Evolutionary conservation across 2,329 filamentous ascomycete genomes (phyloP).

Genomic region (Fusarium heterosporum): DNA sequence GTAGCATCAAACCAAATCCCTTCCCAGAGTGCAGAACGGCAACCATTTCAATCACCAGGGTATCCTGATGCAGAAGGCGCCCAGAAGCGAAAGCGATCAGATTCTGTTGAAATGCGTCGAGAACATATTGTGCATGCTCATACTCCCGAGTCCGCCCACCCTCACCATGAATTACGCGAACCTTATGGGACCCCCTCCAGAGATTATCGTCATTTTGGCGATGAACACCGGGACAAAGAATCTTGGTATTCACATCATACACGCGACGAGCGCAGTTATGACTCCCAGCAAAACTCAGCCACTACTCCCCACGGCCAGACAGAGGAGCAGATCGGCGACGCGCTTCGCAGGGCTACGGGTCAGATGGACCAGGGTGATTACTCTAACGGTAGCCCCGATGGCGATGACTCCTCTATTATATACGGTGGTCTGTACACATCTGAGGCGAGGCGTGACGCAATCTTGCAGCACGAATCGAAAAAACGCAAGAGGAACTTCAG

Average conservation of each 20-base stretch:
- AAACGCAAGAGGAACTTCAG: constrained; percentile 86
- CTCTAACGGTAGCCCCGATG: constrained; percentile 65
- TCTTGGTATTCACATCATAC: constrained; percentile 62
- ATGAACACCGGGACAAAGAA: constrained; percentile 62
- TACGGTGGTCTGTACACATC: constrained; percentile 59
- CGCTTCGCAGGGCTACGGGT: constrained; percentile 58
- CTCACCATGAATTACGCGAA: constrained; percentile 56
- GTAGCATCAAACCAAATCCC: constrained; percentile 54
- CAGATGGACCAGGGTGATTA: constrained; percentile 64
- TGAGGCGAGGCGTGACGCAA: constrained; percentile 61
- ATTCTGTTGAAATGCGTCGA: constrained; percentile 65
- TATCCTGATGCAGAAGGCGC: constrained; percentile 61
- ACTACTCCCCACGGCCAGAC: constrained; percentile 59
- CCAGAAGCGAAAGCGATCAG: constrained; percentile 77
- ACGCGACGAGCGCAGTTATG: constrained; percentile 61
- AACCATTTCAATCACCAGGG: constrained; percentile 54
- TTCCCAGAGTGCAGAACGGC: constrained; percentile 55
- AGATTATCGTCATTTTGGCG: constrained; percentile 59
- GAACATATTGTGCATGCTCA: constrained; percentile 52
- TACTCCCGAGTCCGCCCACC: constrained; percentile 51
- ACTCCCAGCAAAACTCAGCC: constrained; percentile 61
- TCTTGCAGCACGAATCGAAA: constrained; percentile 71
- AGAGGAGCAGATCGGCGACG: constrained; percentile 63
- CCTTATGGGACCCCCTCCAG: constrained; percentile 57
- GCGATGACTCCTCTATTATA: constrained; percentile 60